Evolutionary conservation across 192 early-diverging fungal genomes (phyloP).

Genomic region (Mortierella alpina): DNA sequence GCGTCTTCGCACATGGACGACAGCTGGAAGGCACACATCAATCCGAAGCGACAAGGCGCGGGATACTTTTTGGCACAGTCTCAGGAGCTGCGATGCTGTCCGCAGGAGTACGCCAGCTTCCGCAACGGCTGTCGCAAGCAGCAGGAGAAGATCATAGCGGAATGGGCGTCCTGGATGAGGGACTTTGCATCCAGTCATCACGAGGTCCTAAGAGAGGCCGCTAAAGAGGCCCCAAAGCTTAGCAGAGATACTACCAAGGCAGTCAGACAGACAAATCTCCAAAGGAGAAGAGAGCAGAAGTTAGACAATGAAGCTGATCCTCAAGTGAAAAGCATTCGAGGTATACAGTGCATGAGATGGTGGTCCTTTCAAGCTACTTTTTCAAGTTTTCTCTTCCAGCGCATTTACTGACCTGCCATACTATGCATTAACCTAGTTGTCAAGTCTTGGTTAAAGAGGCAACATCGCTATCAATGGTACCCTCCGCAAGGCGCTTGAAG

Average conservation of each 20-base stretch:
- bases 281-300: no score
- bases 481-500: no score
- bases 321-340: no score
- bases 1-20: neutral
- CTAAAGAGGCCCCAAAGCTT: neutral
- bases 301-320: no score
- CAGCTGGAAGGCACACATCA: neutral
- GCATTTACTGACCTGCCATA: no score
- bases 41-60: neutral
- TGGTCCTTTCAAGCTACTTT: no score
- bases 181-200: neutral
- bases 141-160: constrained; percentile 1
- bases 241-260: neutral
- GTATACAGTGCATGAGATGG: no score
- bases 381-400: no score
- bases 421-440: no score
- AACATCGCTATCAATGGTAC: no score
- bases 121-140: neutral
- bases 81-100: neutral
- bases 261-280: neutral
- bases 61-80: neutral
- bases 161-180: constrained; percentile 4
- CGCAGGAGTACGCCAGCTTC: neutral
- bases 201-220: neutral
- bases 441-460: no score